Base-by-base conservation (phyloP, 441 rosid species). In the Pelargonium myrrhifolium region DNA sequence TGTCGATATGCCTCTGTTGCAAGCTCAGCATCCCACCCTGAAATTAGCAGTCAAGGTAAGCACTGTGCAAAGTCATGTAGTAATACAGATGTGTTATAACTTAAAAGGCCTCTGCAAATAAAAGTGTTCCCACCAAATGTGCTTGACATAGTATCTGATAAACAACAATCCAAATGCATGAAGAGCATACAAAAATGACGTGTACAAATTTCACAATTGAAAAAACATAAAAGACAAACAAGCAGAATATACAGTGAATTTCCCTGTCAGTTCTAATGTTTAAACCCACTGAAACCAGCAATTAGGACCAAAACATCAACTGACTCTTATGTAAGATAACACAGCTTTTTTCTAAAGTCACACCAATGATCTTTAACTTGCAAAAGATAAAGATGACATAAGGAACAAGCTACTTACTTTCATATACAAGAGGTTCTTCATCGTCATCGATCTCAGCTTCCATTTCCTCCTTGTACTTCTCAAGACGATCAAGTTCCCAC, bases 1-100 rank as follows among this genome's bases (percentile, higher is more conserved):
- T 96, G 97, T 72, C 98, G 80, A 77, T 96, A 96, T 7, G 96
- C 98, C 88, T 93, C 96, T 7, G 99, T 96, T 21, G 99, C 99
- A 88, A 93, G 86, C 79, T 96, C 99, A 76, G 99, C 92, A 87
- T 96, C 98, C 99, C 99, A 96, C 45, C 86, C 99, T 96, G 84
- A 72, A 67, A 74, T 58, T 17, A 61, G 67, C 53, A 47, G n/a
- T 71, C 64, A 72, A 67, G 51, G 20, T 21, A 68, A 15, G 56
- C 64, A 66, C 64, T 22, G 51, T 58, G 15, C 42, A 67, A 28
- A 31, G 51, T 20, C 56, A 49, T 49, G 20, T 6, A 15, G 18
- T n/a, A 43, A 43, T 43, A 43, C 11, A 5, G 5, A 43, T 14
- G 7, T 4, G 18, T 49, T 12, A 49, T 15, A 49, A 15, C 8